These are phyloP conservation scores for Monosporascus sp. DNA, from an alignment of 2,329 filamentous ascomycete species.

Conservation along the genomic window DNA sequence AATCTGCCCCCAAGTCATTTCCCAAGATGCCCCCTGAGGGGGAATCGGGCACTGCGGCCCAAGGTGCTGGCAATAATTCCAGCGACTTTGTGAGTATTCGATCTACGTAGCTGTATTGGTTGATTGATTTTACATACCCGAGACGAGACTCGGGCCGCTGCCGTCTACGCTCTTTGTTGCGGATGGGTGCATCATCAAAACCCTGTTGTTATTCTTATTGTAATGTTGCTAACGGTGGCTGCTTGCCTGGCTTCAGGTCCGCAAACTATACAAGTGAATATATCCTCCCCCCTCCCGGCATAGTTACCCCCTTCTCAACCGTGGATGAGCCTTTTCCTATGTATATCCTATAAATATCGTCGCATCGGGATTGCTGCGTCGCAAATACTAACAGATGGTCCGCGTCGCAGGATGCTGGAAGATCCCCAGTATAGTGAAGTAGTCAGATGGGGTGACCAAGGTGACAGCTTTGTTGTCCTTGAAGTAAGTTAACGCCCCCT, in stretches of 20 bases:
- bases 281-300: constrained; percentile 7
- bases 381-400: constrained; percentile 25
- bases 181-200: constrained; percentile 15
- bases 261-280: constrained; percentile 94
- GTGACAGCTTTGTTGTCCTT: constrained; percentile 93
- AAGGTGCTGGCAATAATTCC: constrained; percentile 65
- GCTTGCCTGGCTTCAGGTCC: constrained; percentile 58
- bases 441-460: constrained; percentile 91
- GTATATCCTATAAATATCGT: background rate
- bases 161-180: constrained; percentile 11
- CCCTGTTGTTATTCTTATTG: constrained; percentile 8
- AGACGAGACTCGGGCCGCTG: constrained; percentile 1
- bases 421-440: constrained; percentile 89
- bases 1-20: background rate
- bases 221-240: constrained; percentile 22
- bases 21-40: constrained; percentile 31
- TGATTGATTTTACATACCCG: constrained; percentile 2
- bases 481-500: constrained; percentile 58
- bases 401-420: constrained; percentile 75
- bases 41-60: constrained; percentile 32
- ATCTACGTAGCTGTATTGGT: constrained; percentile 3
- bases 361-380: background rate
- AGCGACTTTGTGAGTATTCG: constrained; percentile 82
- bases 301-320: constrained; percentile 3
- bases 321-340: constrained; percentile 3